Evolutionary conservation across 2,329 filamentous ascomycete genomes (phyloP).

Genomic region (Fusarium cicatricum): DNA sequence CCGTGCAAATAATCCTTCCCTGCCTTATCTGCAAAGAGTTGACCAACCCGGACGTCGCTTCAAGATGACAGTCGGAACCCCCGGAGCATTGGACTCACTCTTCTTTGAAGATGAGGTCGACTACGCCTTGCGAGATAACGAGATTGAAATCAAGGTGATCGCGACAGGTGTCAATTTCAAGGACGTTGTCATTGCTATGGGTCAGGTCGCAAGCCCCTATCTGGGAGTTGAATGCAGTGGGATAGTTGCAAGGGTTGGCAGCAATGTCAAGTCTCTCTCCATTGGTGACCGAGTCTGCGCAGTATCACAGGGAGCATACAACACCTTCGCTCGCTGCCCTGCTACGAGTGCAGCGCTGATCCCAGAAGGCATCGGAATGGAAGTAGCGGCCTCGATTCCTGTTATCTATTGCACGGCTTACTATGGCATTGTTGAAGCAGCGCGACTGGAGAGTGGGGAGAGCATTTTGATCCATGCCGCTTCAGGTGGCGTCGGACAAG

Average conservation of each 20-base stretch:
- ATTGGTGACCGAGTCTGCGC: slow-evolving; percentile 25
- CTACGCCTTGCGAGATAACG: slow-evolving; percentile 43
- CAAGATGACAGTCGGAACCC: slow-evolving; percentile 50
- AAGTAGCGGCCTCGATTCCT: slow-evolving; percentile 17
- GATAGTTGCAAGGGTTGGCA: slow-evolving; percentile 51
- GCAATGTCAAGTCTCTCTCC: slow-evolving; percentile 3
- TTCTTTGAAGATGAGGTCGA: slow-evolving; percentile 50
- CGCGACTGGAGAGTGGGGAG: slow-evolving; percentile 29
- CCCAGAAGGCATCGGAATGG: slow-evolving; percentile 16
- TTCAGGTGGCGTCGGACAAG: slow-evolving; percentile 41
- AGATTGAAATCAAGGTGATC: slow-evolving; percentile 55
- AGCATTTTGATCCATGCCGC: slow-evolving; percentile 45
- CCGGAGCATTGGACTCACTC: slow-evolving; percentile 50
- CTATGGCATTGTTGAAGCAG: slow-evolving; percentile 27
- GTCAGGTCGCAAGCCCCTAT: slow-evolving; percentile 46
- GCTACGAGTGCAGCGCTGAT: slow-evolving; percentile 54
- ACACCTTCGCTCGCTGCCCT: slow-evolving; percentile 18
- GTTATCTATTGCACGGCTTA: slow-evolving; percentile 32
- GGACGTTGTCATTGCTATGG: slow-evolving; percentile 56
- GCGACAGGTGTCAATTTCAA: slow-evolving; percentile 56
- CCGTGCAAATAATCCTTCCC: slow-evolving; percentile 36
- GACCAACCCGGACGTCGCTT: slow-evolving; percentile 45
- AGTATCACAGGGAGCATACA: slow-evolving; percentile 24
- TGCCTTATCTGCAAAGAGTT: slow-evolving; percentile 50
- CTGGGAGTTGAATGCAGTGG: slow-evolving; percentile 53